phyloP scores from a whole-genome alignment of 2,329 filamentous ascomycete genomes.

The Colletotrichum sidae region DNA sequence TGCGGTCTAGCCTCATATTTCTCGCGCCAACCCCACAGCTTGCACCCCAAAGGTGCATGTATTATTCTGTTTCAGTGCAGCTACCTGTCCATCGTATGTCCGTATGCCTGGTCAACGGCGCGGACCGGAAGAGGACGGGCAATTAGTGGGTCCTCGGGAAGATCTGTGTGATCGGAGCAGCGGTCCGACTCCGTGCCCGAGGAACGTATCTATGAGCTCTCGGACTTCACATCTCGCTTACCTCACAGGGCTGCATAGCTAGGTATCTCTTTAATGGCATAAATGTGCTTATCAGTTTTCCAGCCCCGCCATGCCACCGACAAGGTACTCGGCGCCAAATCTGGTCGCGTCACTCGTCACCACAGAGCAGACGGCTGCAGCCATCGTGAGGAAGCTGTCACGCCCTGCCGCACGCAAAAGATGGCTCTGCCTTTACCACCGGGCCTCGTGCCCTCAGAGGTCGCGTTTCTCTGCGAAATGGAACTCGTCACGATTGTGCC shows the following conservation, averaged over 20 bases:
- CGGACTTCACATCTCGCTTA: too few relatives aligned
- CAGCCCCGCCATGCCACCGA: too few relatives aligned
- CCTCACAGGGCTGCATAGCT: too few relatives aligned
- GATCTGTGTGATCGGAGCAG: background rate
- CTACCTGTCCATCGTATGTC: background rate
- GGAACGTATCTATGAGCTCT: constrained; percentile 4
- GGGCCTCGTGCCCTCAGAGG: constrained; percentile 83
- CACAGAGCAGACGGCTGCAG: background rate
- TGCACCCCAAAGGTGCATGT: too few relatives aligned
- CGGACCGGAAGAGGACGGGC: constrained; percentile 3
- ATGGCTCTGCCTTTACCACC: constrained; percentile 65
- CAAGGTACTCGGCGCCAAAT: too few relatives aligned
- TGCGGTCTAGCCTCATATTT: too few relatives aligned
- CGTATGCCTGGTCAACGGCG: constrained; percentile 15
- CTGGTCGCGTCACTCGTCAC: too few relatives aligned
- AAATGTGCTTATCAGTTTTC: too few relatives aligned
- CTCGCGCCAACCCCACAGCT: too few relatives aligned
- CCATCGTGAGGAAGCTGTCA: background rate
- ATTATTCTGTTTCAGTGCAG: too few relatives aligned
- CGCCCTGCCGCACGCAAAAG: constrained; percentile 12
- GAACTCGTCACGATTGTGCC: constrained; percentile 94
- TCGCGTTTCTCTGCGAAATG: constrained; percentile 97
- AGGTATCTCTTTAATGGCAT: too few relatives aligned
- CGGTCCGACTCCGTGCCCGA: constrained; percentile 1
- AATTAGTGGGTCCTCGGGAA: background rate